Evolutionary conservation across 2,329 filamentous ascomycete genomes (phyloP).

Genomic region (Dothiorella sarmentorum): DNA sequence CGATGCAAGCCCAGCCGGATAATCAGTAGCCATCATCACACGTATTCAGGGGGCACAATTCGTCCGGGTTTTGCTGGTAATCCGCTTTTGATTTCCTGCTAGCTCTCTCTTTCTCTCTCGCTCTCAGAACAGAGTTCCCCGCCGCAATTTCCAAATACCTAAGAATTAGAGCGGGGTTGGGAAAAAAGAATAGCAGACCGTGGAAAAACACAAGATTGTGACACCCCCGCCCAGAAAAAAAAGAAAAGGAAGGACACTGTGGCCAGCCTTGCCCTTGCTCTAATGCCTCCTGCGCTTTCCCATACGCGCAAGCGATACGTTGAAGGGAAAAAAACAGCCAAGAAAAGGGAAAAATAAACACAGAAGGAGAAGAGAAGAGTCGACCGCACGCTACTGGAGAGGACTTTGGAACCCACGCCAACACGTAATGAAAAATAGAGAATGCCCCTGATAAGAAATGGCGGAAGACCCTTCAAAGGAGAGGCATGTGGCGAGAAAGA

Average conservation of each 20-base stretch:
- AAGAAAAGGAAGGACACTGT: constrained; percentile 12
- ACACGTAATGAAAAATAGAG: constrained; percentile 1
- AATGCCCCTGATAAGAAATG: constrained; percentile 3
- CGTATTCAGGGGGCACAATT: background rate
- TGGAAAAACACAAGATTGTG: constrained; percentile 9
- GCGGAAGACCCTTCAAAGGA: constrained; percentile 9
- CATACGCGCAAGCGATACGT: constrained; percentile 9
- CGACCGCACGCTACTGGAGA: constrained; percentile 1
- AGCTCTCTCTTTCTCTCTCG: too few species aligned
- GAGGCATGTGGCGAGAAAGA: constrained; percentile 14
- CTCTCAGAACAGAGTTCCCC: constrained; percentile 4
- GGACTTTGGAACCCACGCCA: background rate
- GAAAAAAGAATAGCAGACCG: background rate
- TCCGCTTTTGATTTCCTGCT: constrained; percentile 14
- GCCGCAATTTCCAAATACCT: constrained; percentile 15
- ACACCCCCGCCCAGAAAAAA: background rate
- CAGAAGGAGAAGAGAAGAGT: constrained; percentile 8
- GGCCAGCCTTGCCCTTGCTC: constrained; percentile 18
- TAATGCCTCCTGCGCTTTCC: constrained; percentile 14
- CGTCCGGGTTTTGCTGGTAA: background rate
- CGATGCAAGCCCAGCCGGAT: background rate
- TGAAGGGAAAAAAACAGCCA: background rate
- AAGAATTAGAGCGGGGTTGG: constrained; percentile 12
- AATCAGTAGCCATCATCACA: background rate
- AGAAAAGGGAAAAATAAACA: background rate